Evolutionary conservation across 1,284 basidiomycete genomes (phyloP).

Genomic region (Fomes fomentarius): DNA sequence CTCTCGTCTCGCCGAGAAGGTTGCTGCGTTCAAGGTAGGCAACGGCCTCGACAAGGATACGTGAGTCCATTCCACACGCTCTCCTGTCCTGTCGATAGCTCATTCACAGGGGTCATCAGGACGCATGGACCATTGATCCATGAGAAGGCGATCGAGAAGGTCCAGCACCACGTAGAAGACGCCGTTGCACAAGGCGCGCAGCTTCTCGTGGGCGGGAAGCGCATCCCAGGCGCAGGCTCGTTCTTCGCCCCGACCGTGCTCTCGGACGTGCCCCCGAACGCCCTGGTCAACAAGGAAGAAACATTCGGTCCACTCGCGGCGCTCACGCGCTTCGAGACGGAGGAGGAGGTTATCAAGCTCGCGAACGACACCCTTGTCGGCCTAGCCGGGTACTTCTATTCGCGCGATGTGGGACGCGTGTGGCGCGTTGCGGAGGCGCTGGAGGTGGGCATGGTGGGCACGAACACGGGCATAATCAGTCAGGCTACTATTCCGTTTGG

Average conservation of each 20-base stretch:
- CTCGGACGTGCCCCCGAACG: conserved; percentile 78
- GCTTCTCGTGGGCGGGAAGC: conserved; percentile 86
- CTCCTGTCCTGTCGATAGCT: not conserved
- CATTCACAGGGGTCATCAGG: conserved; percentile 71
- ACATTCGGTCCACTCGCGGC: conserved; percentile 89
- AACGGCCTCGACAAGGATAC: conserved; percentile 83
- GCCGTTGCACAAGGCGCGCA: conserved; percentile 85
- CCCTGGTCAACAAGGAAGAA: conserved; percentile 74
- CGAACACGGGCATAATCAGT: conserved; percentile 84
- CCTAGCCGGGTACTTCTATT: conserved; percentile 94
- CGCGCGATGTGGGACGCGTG: conserved; percentile 85
- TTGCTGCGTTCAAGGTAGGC: conserved; percentile 90
- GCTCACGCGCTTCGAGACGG: conserved; percentile 85
- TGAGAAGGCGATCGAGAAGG: conserved; percentile 85
- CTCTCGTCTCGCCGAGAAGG: conserved; percentile 79
- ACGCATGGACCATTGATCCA: conserved; percentile 98
- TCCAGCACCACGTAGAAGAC: conserved; percentile 85
- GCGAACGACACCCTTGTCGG: conserved; percentile 90
- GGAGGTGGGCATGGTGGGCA: conserved; percentile 96
- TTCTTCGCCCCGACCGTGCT: conserved; percentile 92
- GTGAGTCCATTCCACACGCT: conserved; percentile 48
- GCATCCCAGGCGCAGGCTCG: conserved; percentile 54
- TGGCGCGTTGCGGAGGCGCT: conserved; percentile 98
- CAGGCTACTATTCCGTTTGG: conserved; percentile 91
- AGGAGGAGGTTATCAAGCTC: conserved; percentile 87